Base-by-base conservation (phyloP, 148 eudicot species). In the Chenopodium formosanum region DNA sequence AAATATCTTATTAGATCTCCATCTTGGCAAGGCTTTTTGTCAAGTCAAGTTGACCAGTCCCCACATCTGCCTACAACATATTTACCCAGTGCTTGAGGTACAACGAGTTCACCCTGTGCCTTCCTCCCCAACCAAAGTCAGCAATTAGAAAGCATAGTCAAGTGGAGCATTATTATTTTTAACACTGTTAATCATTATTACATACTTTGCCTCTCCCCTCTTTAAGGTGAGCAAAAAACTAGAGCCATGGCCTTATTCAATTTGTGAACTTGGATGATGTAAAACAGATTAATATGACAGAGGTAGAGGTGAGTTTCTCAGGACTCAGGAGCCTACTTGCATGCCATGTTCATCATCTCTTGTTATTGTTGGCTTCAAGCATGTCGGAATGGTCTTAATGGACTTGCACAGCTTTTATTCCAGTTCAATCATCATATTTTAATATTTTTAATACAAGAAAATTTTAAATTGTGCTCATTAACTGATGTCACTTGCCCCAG, bases 401-500 rank as follows among this genome's bases (percentile, higher is more conserved):
- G 46, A 44, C 37, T 64, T 78, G 22, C 60, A 34, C 72, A 48
- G 23, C 50, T 48, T 77, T 37, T 66, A 5, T 58, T 68, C 34
- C 25, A 50, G 25, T 37, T 53, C 0, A 25, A n/a, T 47, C 58
- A 29, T 66, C 64, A 3, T 58, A 16, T 52, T 52, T 78, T n/a
- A 17, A 44, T 58, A 16, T 52, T 52, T 78, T n/a, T 19, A 44
- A 1, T 32, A 47, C 31, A 78, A 19, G 46, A 58, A 34, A 32
- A 23, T 2, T 65, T 58, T 37, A 68, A 63, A 14, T 37, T 32
- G 48, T 68, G 64, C 58, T 79, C 56, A 76, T 70, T 25, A 66
- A 73, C 25, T 31, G 16, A 46, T 29, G 53, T 72, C 75, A 58
- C 80, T 65, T 78, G 22, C 16, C 16, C 13, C 74, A 97, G 99